Evolutionary conservation across 140 eudicot species (phyloP), one percentile per base, ranked within the genome.

Genomic region (Bidens hawaiensis): DNA sequence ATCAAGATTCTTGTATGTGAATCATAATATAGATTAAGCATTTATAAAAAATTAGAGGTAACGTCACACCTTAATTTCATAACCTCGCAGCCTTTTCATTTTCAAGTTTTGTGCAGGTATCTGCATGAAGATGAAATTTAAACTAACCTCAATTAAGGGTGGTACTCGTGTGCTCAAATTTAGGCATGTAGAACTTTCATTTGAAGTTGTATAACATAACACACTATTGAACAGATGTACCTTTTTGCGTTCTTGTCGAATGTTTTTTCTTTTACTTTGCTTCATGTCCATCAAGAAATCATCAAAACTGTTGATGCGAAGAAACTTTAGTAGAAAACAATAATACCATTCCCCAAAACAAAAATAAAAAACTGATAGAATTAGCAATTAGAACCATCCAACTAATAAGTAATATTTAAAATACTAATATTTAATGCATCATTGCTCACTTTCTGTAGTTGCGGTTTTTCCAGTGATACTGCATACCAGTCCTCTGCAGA

Each of bases 161-260:
- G 40, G 42, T 47, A 47, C 40, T 13, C 46, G 24, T 60, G 22
- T 19, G 50, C 60, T 8, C 31, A 58, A 30, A 28, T 17, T 16
- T 19, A 70, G 52, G 25, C 62, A 25, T 36, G 23, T 48, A 49
- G 46, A 63, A 19, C 40, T 22, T 63, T 34, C 16, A 31, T 18
- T 41, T 27, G 22, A 14, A 50, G 31, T 48, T 62, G 16, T 27
- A 24, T 3, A 40, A 13, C 23, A 48, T 3, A 23, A 42, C 45
- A 40, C 19, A 27, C 40, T 4, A 40, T 51, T 48, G 43, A 74
- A 60, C 31, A 45, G 33, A 51, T 66, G n/a, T 70, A 91, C 99
- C 96, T 91, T 91, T 69, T 91, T 91, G 63, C 99, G 96, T 64
- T 91, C 99, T 80, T 91, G 99, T 31, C 99, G 99, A 52, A 91